A percentile compares a stretch with the other conserved stretches of the same genome.
Evolutionary conservation across 805 yeast species (phyloP).

Genomic region (Saccharomycopsis babjevae): DNA sequence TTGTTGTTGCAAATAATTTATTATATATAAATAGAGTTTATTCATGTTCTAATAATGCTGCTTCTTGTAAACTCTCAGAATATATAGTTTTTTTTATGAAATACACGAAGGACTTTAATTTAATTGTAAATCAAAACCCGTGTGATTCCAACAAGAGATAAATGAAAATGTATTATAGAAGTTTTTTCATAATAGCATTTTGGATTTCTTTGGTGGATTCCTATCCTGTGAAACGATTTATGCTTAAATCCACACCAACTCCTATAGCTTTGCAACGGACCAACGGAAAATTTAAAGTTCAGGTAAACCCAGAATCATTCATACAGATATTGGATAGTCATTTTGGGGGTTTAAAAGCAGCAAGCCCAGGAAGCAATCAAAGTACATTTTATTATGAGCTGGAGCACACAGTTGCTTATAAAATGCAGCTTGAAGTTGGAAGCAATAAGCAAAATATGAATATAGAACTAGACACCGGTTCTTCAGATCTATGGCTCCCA

Average conservation of each 20-base stretch:
- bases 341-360: not conserved
- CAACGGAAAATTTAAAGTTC: not conserved
- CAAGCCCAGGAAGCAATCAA: not conserved
- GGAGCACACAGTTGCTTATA: not conserved
- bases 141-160: not conserved
- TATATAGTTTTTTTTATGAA: too few relatives aligned
- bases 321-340: not conserved
- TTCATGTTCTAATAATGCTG: too few relatives aligned
- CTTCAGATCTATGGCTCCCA: constrained; percentile 26
- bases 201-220: not conserved
- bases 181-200: not conserved
- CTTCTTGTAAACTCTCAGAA: too few relatives aligned
- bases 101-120: too few relatives aligned
- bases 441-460: constrained; percentile 7
- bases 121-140: too few relatives aligned
- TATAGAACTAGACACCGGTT: constrained; percentile 26
- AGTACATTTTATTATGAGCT: not conserved
- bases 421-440: constrained; percentile 1
- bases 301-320: not conserved
- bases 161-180: not conserved
- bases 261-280: not conserved
- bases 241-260: not conserved
- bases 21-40: too few relatives aligned
- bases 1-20: not conserved
- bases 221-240: not conserved